phyloP scores from a whole-genome alignment of 2,329 filamentous ascomycete species.

The Amphichorda felina region DNA sequence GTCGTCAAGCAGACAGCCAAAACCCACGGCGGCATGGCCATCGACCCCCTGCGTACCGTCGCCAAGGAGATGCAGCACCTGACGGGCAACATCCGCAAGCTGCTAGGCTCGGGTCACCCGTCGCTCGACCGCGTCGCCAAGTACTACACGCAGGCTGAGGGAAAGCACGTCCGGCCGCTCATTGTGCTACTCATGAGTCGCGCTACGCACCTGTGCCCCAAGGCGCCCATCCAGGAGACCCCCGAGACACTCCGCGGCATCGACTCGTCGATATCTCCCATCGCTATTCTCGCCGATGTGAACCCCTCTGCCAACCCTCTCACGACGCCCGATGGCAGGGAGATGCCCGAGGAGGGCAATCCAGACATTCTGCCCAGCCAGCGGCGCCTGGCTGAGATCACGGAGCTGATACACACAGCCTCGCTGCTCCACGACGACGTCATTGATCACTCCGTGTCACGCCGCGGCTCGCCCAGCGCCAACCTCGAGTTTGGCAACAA shows the following conservation, averaged over 20 bases:
- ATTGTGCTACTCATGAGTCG: conserved; percentile 94
- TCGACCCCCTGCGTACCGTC: conserved; percentile 82
- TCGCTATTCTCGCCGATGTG: conserved; percentile 57
- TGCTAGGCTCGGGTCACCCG: conserved; percentile 90
- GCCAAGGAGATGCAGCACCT: conserved; percentile 96
- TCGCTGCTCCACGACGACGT: conserved; percentile 97
- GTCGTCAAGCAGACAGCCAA: conserved; percentile 50
- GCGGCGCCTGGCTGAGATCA: conserved; percentile 86
- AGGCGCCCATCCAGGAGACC: conserved; percentile 20
- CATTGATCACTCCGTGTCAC: conserved; percentile 81
- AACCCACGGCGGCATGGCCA: conserved; percentile 50
- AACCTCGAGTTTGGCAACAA: conserved; percentile 98
- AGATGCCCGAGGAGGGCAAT: conserved; percentile 24
- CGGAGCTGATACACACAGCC: conserved; percentile 93
- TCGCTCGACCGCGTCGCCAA: conserved; percentile 91
- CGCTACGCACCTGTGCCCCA: conserved; percentile 70
- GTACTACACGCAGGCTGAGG: conserved; percentile 94
- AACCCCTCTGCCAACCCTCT: conserved; percentile 53
- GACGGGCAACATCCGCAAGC: conserved; percentile 82
- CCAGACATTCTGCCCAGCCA: conserved; percentile 83
- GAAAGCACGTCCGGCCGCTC: conserved; percentile 90
- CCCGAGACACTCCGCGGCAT: conserved; percentile 31
- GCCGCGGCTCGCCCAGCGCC: conserved; percentile 74
- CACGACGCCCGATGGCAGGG: conserved; percentile 25
- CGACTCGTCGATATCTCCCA: conserved; percentile 42